Percentiles rank a stretch among this genome's conserved stretches.
phyloP scores from a whole-genome alignment of 2,329 filamentous ascomycete species.

The Hypoxylon sp. region DNA sequence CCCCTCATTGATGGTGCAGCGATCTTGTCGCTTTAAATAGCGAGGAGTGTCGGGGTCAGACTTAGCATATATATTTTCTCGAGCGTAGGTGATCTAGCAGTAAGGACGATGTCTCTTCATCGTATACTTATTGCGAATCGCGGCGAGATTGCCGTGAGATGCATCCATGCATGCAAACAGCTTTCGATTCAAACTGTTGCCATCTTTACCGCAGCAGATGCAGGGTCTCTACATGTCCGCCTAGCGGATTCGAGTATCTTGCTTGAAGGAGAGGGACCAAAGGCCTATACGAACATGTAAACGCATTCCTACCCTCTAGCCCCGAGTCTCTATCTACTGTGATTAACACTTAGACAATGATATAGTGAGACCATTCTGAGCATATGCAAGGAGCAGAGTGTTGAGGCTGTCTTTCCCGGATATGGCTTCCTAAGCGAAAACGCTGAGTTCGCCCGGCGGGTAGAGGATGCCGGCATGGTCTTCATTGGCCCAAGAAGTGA shows the following conservation, averaged over 20 bases:
- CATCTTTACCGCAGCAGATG: constrained; percentile 34
- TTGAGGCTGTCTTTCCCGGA: constrained; percentile 68
- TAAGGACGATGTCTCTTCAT: constrained; percentile 10
- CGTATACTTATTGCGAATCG: constrained; percentile 41
- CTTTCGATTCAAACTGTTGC: constrained; percentile 29
- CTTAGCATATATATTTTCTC: no score
- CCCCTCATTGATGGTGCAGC: no score
- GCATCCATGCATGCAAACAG: constrained; percentile 31
- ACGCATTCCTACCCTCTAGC: neutral
- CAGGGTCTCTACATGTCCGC: constrained; percentile 33
- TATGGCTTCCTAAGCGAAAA: constrained; percentile 73
- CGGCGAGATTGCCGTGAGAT: constrained; percentile 42
- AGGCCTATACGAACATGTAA: constrained; percentile 35
- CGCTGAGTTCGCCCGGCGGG: constrained; percentile 62
- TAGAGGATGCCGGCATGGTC: constrained; percentile 59
- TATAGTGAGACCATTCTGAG: constrained; percentile 28
- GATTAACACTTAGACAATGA: neutral
- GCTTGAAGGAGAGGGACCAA: constrained; percentile 28
- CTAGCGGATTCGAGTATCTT: constrained; percentile 34
- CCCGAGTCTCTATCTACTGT: neutral
- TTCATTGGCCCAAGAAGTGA: constrained; percentile 66
- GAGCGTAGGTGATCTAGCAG: no score
- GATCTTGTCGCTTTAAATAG: no score
- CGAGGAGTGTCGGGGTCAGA: no score
- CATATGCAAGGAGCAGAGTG: constrained; percentile 48